Base-by-base conservation (phyloP, 1,139 yeast genomes). In the Eremothecium gossypii region DNA sequence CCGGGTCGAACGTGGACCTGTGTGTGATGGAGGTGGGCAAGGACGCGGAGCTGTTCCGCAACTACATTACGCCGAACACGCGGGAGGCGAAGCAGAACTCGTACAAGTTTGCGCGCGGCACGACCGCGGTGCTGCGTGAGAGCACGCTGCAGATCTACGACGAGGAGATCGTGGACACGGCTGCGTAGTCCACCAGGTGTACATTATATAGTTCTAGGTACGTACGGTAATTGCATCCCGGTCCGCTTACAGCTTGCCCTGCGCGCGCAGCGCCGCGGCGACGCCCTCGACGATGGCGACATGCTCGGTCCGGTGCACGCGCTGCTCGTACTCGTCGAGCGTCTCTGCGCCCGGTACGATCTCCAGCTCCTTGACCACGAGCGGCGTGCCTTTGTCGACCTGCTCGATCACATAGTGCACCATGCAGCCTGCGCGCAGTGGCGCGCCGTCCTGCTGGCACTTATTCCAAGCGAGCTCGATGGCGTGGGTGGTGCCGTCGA, bases 391-490 rank as follows among this genome's bases (percentile, higher is more conserved):
- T 55, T 82, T 78, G 63, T 91, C 98, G 8, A 91, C 98, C 54
- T 84, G 95, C 41, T 89, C 83, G 52, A 91, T 89, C 23, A 91
- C 97, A 58, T 83, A 77, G 66, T 91, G 98, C 40, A 93, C 84
- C 98, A 91, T 91, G 42, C 93, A 84, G 1, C 98, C 98, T n/a
- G 94, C 96, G 2, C 40, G 49, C 17, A 59, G 42, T 3, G 61
- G 57, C 54, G 76, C 76, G 10, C 73, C 58, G 45, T 83, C 74
- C 47, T 74, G 74, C 58, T 86, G 95, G 34, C 96, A 96, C 8
- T 94, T 95, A 56, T 85, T 71, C 91, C 94, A 89, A 0, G 96
- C 95, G 55, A 97, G 71, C 55, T 91, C 96, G 48, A 91, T 91
- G 17, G 98, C 97, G 65, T 85, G 89, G 2, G 64, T 61, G 8